Conservation (phyloP, 352 stramenopile species). For the Globisporangium megalacanthum region DNA sequence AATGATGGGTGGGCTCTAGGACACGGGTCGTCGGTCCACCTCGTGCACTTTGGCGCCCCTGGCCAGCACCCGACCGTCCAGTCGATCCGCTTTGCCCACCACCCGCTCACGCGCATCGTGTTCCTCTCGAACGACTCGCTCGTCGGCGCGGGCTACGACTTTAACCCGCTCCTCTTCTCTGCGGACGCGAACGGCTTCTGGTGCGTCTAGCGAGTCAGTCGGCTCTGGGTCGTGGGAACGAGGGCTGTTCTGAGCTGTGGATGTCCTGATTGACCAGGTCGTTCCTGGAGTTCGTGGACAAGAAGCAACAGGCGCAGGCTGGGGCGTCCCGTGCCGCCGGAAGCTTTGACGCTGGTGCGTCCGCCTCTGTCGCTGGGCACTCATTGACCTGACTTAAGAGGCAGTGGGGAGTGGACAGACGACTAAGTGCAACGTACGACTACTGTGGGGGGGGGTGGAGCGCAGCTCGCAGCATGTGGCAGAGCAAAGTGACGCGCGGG, state of each 20-base stretch:
- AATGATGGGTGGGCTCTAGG: slow-evolving; percentile 14
- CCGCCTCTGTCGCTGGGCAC: not conserved
- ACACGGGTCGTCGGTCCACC: slow-evolving; percentile 89
- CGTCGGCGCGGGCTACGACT: slow-evolving; percentile 88
- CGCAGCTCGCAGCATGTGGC: slow-evolving; percentile 70
- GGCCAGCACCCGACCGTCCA: slow-evolving; percentile 76
- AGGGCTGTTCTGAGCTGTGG: too few species aligned
- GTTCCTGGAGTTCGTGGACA: slow-evolving; percentile 72
- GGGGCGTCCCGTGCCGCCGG: slow-evolving; percentile 52
- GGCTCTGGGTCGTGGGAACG: not conserved
- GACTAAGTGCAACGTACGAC: not conserved
- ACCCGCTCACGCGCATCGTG: slow-evolving; percentile 81
- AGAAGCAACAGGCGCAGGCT: slow-evolving; percentile 57
- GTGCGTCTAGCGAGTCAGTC: slow-evolving; percentile 16
- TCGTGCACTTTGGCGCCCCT: slow-evolving; percentile 79
- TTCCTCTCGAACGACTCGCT: slow-evolving; percentile 89
- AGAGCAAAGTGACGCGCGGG: slow-evolving; percentile 80
- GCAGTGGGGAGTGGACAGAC: too few species aligned
- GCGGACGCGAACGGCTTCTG: slow-evolving; percentile 74
- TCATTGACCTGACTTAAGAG: too few species aligned
- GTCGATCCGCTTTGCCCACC: slow-evolving; percentile 82
- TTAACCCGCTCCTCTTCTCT: slow-evolving; percentile 89
- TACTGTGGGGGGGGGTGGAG: not conserved
- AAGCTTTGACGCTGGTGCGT: slow-evolving; percentile 61
- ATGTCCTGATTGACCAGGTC: slow-evolving; percentile 25